Evolutionary conservation across 306 rosid species (phyloP).

Genomic region (Arachis hypogaea): DNA sequence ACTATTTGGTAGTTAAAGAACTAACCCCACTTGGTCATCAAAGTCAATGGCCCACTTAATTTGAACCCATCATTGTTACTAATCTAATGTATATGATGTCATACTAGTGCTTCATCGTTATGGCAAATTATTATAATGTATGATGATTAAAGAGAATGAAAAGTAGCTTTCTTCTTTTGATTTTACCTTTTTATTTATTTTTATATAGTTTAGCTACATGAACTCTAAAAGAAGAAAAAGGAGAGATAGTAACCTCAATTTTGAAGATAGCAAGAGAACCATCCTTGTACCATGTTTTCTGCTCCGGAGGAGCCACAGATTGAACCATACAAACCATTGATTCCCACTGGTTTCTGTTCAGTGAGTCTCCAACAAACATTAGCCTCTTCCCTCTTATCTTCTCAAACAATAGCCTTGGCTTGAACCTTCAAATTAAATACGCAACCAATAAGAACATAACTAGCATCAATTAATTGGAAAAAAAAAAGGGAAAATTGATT

Average conservation of each 20-base stretch:
- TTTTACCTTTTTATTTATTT: no score
- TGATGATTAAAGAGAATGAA: conserved; percentile 7
- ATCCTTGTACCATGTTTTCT: conserved; percentile 76
- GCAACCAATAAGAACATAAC: conserved; percentile 15
- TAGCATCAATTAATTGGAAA: background rate
- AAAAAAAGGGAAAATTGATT: background rate
- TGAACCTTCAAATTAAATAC: conserved; percentile 59
- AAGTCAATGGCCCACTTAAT: conserved; percentile 31
- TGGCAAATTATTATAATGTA: conserved; percentile 12
- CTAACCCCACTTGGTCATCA: conserved; percentile 19
- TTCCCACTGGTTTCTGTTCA: conserved; percentile 99
- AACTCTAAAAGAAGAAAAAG: background rate
- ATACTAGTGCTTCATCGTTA: conserved; percentile 16
- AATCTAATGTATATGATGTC: background rate
- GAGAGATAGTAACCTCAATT: conserved; percentile 60
- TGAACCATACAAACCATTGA: conserved; percentile 97
- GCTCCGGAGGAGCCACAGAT: conserved; percentile 63
- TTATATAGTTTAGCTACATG: no score
- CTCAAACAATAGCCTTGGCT: conserved; percentile 80
- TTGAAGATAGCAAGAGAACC: conserved; percentile 85
- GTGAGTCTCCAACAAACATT: conserved; percentile 96
- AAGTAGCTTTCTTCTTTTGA: background rate
- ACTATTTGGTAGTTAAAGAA: conserved; percentile 5
- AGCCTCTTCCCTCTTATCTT: conserved; percentile 93
- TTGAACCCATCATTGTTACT: background rate